Base-by-base conservation (phyloP, 352 stramenopile species). In the Blastocystis sp. region DNA sequence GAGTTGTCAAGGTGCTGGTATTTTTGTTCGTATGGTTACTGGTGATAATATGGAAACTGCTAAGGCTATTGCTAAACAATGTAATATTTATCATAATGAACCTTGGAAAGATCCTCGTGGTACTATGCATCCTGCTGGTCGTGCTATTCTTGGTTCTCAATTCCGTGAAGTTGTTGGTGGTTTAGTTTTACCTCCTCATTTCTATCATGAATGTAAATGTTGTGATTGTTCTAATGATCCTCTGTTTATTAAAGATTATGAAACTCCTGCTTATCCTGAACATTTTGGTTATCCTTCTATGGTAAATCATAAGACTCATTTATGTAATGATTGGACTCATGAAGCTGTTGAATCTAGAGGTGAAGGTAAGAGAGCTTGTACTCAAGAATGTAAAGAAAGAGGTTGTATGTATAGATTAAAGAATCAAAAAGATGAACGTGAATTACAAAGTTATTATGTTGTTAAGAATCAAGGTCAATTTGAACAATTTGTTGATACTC, bases 21-120 rank as follows among this genome's bases (percentile, higher is more conserved):
- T 98, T 66, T 90, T 91, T 69, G 88, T 98, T 30, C 82, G 87
- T 27, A 96, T 98, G 87, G 84, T 95, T 59, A 98, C 91, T 3
- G 91, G 91, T 45, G 91, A 98, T 72, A 94, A 95, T 62, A 86
- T 95, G 47, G 78, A 93, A 55, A 98, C 91, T 16, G 89, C 89
- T 13, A 80, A 80, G 28, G 86, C 86, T 0, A 96, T 98, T 72
- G 88, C 88, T 0, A 75, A 72, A 28, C 77, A 95, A 66, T 93
- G 88, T 67, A 86, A 86, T 19, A 96, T 98, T 72, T 80, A 47
- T 21, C 68, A 69, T 42, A 69, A 73, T 34, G 69, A 62, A 31
- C 35, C 46, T 9, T 68, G 23, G 41, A 64, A 67, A 23, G 43
- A 39, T 2, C 55, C 49, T 3, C 45, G 69, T 41, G 39, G 42